Evolutionary conservation across 805 yeast species (phyloP).

Genomic region (Starmera quercuum): DNA sequence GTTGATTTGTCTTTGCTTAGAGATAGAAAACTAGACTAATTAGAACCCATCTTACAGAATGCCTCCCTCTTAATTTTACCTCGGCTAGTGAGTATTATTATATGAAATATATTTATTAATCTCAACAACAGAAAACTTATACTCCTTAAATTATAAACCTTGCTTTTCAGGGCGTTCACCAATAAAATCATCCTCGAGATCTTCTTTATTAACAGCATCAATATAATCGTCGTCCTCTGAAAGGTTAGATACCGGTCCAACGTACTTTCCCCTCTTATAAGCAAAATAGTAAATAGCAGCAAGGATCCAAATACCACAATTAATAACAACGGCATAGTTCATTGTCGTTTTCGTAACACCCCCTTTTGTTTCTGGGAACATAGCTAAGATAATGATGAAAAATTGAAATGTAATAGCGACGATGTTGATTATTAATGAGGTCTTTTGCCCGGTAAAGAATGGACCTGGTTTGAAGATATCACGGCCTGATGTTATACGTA

Average conservation of each 20-base stretch:
- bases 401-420: conserved; percentile 37
- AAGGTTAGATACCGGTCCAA: conserved; percentile 37
- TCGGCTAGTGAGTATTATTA: too few species aligned
- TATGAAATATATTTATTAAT: too few species aligned
- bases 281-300: conserved; percentile 41
- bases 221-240: conserved; percentile 13
- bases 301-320: conserved; percentile 48
- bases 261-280: conserved; percentile 44
- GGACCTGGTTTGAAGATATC: conserved; percentile 49
- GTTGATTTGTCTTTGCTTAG: too few species aligned
- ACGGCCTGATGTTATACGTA: conserved; percentile 40
- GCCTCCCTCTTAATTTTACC: too few species aligned
- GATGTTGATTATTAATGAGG: conserved; percentile 35
- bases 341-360: conserved; percentile 41
- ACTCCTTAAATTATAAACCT: too few species aligned
- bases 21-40: too few species aligned
- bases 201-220: background rate
- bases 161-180: too few species aligned
- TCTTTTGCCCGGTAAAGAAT: conserved; percentile 43
- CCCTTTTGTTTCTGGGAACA: conserved; percentile 44
- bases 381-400: conserved; percentile 41
- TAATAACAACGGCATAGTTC: conserved; percentile 63
- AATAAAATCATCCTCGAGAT: conserved; percentile 1
- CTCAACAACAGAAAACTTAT: too few species aligned
- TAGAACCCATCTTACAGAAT: too few species aligned